phyloP scores from a whole-genome alignment of 2,329 filamentous ascomycete species.

The Raffaelea arxii region DNA sequence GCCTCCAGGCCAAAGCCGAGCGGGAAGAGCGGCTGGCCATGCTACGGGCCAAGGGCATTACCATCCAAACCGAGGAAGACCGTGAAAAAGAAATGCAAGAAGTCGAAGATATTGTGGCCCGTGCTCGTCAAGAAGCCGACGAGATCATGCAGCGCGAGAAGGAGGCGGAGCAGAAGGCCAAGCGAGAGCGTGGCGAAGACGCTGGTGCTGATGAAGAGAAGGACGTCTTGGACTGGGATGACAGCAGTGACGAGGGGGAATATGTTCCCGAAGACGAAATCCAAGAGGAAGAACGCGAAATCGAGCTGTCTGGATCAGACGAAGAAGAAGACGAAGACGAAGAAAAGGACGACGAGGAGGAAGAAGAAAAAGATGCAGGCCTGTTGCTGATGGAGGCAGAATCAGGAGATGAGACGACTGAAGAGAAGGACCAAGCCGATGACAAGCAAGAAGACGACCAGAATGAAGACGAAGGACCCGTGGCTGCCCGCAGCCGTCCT shows the following conservation, averaged over 20 bases:
- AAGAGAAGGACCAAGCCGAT: slow-evolving; percentile 13
- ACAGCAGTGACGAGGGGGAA: slow-evolving; percentile 29
- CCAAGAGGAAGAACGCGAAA: slow-evolving; percentile 9
- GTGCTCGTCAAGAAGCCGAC: slow-evolving; percentile 69
- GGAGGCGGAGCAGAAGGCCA: slow-evolving; percentile 58
- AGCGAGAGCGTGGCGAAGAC: slow-evolving; percentile 30
- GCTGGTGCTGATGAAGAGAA: slow-evolving; percentile 37
- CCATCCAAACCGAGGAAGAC: slow-evolving; percentile 79
- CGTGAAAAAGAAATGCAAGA: slow-evolving; percentile 71
- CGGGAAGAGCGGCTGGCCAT: slow-evolving; percentile 67
- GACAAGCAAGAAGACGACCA: not conserved
- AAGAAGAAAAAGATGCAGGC: slow-evolving; percentile 19
- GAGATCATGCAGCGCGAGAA: slow-evolving; percentile 71
- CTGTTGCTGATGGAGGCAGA: slow-evolving; percentile 14
- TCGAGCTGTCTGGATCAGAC: slow-evolving; percentile 14
- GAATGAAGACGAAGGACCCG: not conserved
- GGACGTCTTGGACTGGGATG: slow-evolving; percentile 11
- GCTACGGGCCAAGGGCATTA: slow-evolving; percentile 69
- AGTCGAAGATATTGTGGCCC: slow-evolving; percentile 80
- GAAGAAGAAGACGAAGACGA: slow-evolving; percentile 8
- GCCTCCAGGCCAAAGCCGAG: slow-evolving; percentile 69
- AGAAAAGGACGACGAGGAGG: slow-evolving; percentile 4
- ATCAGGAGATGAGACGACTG: slow-evolving; percentile 22
- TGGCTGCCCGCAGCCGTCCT: slow-evolving; percentile 31
- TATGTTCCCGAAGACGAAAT: slow-evolving; percentile 15